These are phyloP conservation scores for Lasiosphaeria hispida DNA, from an alignment of 495 filamentous ascomycete genomes.

Conservation along the genomic window DNA sequence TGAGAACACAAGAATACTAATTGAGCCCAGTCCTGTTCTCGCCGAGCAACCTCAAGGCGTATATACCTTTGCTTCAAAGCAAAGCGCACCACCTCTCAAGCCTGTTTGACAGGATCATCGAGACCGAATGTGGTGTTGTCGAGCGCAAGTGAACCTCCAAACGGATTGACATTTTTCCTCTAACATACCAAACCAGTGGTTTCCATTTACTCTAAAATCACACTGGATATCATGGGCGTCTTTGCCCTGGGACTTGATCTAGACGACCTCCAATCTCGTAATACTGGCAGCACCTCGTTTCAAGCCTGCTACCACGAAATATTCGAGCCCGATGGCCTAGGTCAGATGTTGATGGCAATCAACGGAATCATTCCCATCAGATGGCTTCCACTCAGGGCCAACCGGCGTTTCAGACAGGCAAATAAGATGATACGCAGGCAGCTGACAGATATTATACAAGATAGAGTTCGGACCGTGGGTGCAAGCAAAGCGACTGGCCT, in stretches of 20 bases:
- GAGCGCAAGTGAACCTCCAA: background rate
- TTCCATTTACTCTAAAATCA: conserved; percentile 26
- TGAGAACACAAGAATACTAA: background rate
- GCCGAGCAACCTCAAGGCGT: background rate
- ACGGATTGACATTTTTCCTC: background rate
- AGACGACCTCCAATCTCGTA: conserved; percentile 46
- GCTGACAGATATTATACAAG: background rate
- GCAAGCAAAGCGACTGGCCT: background rate
- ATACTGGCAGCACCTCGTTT: too few species aligned
- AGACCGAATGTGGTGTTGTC: background rate
- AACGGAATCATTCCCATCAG: conserved; percentile 25
- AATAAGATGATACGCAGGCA: conserved; percentile 53
- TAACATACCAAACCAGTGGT: background rate
- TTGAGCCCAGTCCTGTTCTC: background rate
- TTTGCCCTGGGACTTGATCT: conserved; percentile 68
- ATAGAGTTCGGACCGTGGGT: too few species aligned
- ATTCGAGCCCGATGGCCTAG: conserved; percentile 24
- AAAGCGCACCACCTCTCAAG: background rate
- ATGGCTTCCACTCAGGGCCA: conserved; percentile 31
- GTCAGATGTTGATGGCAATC: conserved; percentile 24
- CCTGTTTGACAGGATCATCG: background rate
- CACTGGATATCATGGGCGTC: conserved; percentile 69
- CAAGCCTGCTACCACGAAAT: conserved; percentile 16
- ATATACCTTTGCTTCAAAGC: background rate
- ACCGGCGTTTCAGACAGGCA: conserved; percentile 18